phyloP scores from a whole-genome alignment of 148 eudicot species.

The Vaccinium vitisidaea region DNA sequence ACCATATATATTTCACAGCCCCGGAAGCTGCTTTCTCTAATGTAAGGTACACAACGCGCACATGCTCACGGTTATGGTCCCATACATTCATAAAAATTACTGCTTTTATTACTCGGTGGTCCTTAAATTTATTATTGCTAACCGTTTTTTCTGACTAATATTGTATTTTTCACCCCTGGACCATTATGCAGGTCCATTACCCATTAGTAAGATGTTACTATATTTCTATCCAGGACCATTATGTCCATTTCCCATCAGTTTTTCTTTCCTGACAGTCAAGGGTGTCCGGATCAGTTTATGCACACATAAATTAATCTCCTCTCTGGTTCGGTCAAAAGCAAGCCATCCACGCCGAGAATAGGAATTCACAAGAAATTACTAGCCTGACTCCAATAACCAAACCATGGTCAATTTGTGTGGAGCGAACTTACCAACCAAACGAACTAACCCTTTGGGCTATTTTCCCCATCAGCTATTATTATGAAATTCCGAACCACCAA shows the following conservation, averaged over 20 bases:
- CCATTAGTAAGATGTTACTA: not conserved
- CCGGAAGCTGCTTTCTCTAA: constrained; percentile 20
- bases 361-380: too few relatives aligned
- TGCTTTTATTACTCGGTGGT: constrained; percentile 13
- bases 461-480: not conserved
- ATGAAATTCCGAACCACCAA: not conserved
- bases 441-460: too few relatives aligned
- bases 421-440: too few relatives aligned
- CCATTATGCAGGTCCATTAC: not conserved
- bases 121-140: constrained; percentile 14
- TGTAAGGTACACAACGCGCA: constrained; percentile 28
- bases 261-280: too few relatives aligned
- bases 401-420: too few relatives aligned
- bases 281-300: too few relatives aligned
- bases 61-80: constrained; percentile 24
- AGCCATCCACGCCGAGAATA: too few relatives aligned
- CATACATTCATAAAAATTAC: not conserved
- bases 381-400: too few relatives aligned
- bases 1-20: constrained; percentile 22
- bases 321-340: too few relatives aligned
- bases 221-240: not conserved
- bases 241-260: not conserved
- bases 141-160: constrained; percentile 19
- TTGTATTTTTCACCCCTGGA: not conserved
- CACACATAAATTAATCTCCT: too few relatives aligned